Evolutionary conservation across 331 rosid species (phyloP), one percentile per base, ranked within the genome.

Genomic region (Prunus yedoensis): DNA sequence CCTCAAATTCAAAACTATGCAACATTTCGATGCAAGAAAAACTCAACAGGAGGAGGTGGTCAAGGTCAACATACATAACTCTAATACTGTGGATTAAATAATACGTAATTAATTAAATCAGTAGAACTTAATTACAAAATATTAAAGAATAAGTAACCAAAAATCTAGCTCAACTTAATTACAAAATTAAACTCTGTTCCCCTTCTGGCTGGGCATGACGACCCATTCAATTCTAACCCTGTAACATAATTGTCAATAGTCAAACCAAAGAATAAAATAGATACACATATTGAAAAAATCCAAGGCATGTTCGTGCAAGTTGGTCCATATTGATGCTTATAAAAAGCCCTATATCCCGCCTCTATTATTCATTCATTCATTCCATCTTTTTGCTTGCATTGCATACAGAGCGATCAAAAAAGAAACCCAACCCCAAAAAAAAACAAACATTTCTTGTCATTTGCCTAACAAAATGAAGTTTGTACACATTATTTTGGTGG

Each of bases 211-310:
- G 17, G 38, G 64, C 25, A 59, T 27, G 61, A 69, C 60, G 60
- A 69, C 74, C 61, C 25, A 28, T 51, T 70, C 74, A 70, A 59
- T 59, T 52, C 74, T 15, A 70, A 70, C 17, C 10, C 21, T 27
- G 1, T 8, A 50, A 4, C 23, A 50, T 18, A 23, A 68, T 49
- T 23, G 49, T 50, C 74, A 70, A 68, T 23, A 28, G 66, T 10
- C 76, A 71, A 71, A 38, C 9, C 52, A 15, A 21, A 1, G 66
- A 50, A 32, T 17, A 25, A 49, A 49, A 11, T 27, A 10, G 43
- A 38, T 25, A 43, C 7, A 50, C 5, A 10, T 7, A 41, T 71
- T 54, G 53, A 57, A 57, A 41, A 23, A 8, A 38, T 56, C 41
- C 51, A 4, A 38, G 54, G 20, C 76, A n/a, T 56, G 8, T 6